These are phyloP conservation scores for Neltuma alba DNA, from an alignment of 306 rosid species.

Conservation along the genomic window DNA sequence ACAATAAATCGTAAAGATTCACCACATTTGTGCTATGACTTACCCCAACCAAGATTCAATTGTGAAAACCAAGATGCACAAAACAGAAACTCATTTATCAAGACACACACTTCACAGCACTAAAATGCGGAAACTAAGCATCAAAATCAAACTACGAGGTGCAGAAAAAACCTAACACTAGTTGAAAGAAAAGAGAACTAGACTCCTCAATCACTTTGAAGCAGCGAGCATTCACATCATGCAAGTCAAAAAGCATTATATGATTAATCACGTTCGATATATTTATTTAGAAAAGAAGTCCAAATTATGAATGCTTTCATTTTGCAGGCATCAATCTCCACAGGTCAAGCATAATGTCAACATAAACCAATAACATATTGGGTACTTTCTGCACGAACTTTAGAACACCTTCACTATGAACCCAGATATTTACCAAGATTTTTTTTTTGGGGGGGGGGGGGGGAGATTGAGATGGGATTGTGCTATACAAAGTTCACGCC, in stretches of 20 bases:
- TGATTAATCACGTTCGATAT: too few relatives aligned
- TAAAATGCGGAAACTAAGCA: background rate
- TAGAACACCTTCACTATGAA: background rate
- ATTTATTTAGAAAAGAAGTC: background rate
- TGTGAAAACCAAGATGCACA: background rate
- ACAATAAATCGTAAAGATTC: background rate
- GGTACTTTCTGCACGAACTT: background rate
- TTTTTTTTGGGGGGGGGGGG: too few relatives aligned
- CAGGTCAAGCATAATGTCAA: background rate
- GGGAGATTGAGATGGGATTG: background rate
- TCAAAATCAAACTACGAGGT: background rate
- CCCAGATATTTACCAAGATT: background rate
- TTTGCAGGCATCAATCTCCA: background rate
- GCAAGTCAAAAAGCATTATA: slow-evolving; percentile 4
- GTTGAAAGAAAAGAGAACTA: background rate
- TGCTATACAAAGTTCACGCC: background rate
- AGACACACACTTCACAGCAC: background rate
- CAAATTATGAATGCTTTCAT: background rate
- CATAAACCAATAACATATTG: slow-evolving; percentile 1
- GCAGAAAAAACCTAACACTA: background rate
- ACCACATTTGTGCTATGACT: background rate
- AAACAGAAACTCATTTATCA: background rate
- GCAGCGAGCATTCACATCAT: background rate
- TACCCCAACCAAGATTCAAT: background rate
- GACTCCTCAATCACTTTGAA: background rate